Evolutionary conservation across 257 asterid species (phyloP), one percentile per base, ranked within the genome.

Genomic region (Rubia yunnanensis): DNA sequence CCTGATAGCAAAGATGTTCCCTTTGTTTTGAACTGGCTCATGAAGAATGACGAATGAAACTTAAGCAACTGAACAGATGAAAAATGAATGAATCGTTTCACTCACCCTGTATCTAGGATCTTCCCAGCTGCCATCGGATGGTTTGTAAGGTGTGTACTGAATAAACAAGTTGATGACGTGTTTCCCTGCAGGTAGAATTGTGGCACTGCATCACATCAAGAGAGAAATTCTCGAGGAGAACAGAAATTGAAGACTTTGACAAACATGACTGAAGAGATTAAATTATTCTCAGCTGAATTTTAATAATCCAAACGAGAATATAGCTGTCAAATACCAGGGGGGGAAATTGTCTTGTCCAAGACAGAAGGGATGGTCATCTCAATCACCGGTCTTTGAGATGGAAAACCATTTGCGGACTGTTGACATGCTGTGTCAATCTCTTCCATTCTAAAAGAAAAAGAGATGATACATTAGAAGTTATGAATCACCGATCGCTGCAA

Each of bases 361-460:
- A 74, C 95, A 66, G 96, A 89, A 56, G 99, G 99, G 66, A 92
- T 92, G 59, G 99, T 89, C 99, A 92, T 92, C 88, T 92, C 99
- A 73, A 92, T 92, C 70, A 92, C 50, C 62, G 97, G 99, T 71
- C 94, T 78, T 63, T 75, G 77, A 70, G 99, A 92, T 41, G 97
- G 96, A 60, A 87, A 68, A 60, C 96, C 94, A 69, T 87, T 89
- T 66, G 59, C 65, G 68, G 91, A 84, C 65, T 89, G 97, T 84
- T 74, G 85, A 60, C 89, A 84, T 64, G 95, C 94, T 65, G 86
- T 68, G 71, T 86, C 81, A 67, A 92, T 86, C 79, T 92, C 95
- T 76, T 92, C 85, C 87, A 89, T 81, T 23, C 98, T 92, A 78
- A 60, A 70, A n/a, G 52, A 69, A 69, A 66, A 69, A 66, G 46